Evolutionary conservation across 2,329 filamentous ascomycete genomes (phyloP), one percentile per base, ranked within the genome.

Genomic region (Alternaria angustiovoidea): DNA sequence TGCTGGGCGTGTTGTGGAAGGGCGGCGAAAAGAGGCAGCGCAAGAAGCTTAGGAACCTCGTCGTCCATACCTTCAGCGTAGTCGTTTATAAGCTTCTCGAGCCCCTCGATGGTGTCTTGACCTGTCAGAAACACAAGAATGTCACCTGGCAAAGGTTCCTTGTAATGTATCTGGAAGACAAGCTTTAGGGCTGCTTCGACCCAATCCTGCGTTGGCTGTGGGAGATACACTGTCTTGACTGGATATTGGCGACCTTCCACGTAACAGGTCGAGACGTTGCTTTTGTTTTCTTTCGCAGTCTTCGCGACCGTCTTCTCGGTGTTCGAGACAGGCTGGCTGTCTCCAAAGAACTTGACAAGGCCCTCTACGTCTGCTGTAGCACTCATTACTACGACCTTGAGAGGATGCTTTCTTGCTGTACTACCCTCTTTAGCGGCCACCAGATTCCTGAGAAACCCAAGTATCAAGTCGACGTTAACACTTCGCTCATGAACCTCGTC

Each of bases 401-500:
- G 81, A 1, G 91, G 89, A 51, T 70, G 58, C 28, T 72, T 67
- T 22, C 75, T 69, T 30, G 90, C 81, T 5, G 91, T 91, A 5
- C 91, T 91, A 5, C 91, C 87, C 7, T 91, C 88, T 44, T 86
- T 83, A 2, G 85, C 83, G 1, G 84, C 82, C 1, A 95, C 81
- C 47, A 98, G 86, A 62, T 91, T 90, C 73, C 92, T 92, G 63
- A 99, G 76, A 66, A 99, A 98, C 0, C 95, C 95, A 26, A 96
- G 84, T 9, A 97, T 84, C 26, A 99, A 81, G 80, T 99, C 95
- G 7, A 97, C 94, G 75, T 98, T 96, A 22, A 98, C 87, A 67
- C 94, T 96, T 69, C 95, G 86, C 81, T 99, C 95, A 81, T 99
- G 95, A 12, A 99, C 95, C 78, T 99, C 95, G 79, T 99, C 95